Evolutionary conservation across 2,329 filamentous ascomycete genomes (phyloP), one percentile per base, ranked within the genome.

Genomic region (Paracamarosporium sp.): DNA sequence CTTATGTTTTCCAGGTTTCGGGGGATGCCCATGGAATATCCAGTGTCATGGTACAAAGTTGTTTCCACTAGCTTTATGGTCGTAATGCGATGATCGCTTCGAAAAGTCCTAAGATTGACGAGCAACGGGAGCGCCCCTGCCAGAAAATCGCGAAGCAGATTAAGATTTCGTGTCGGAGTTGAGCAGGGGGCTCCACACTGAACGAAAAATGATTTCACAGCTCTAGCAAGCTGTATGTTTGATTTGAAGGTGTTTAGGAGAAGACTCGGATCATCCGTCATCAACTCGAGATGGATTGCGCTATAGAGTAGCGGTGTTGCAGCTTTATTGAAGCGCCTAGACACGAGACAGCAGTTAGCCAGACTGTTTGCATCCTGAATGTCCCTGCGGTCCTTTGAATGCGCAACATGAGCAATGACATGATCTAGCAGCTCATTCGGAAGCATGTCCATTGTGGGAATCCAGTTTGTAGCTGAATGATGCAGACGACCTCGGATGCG

Each of bases 371-470:
- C 50, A 44, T 53, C 55, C 17, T 45, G 53, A 12, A 22, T 45
- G 35, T n/a, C 13, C 28, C 13, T 43, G 17, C 36, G 40, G 25
- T 47, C 27, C 3, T 47, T 25, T 15, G 48, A 41, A 7, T 9
- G 27, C 15, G 50, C 36, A 36, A 53, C 44, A 25, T 57, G 24
- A 40, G 38, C 17, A 25, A 57, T 24, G 27, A 53, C 41, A 28
- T 50, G 43, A n/a, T 57, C 33, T 15, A 52, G 15, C 11, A 57
- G 36, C 30, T 57, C 55, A 17, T 45, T 46, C 12, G 54, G 54
- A 47, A 56, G 46, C 36, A 27, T 31, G 1, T 51, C 48, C 48
- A 51, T 51, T 17, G 36, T 41, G 17, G 25, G 36, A 51, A 50
- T 27, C 15, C 25, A 24, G 31, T 4, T 9, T 31, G 24, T 17